phyloP scores from a whole-genome alignment of 768 basidiomycete genomes.

The Agaricus subrufescens region DNA sequence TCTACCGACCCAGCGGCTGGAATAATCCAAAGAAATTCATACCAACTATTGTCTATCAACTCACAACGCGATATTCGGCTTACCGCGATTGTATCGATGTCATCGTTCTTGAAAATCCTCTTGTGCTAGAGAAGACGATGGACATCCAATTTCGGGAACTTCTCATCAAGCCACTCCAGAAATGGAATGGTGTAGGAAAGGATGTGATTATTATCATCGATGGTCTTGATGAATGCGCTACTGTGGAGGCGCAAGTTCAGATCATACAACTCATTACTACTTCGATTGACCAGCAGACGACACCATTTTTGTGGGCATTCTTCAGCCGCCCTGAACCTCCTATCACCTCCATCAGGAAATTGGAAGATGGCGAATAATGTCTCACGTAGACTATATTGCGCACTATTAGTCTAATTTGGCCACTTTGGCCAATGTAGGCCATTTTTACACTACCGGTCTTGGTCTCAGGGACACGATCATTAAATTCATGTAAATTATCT shows the following conservation, averaged over 20 bases:
- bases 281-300: not conserved
- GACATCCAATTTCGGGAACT: conserved; percentile 12
- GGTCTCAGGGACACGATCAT: too few relatives aligned
- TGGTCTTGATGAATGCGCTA: conserved; percentile 10
- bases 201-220: conserved; percentile 6
- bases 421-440: too few relatives aligned
- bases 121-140: conserved; percentile 5
- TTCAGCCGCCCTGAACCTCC: not conserved
- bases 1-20: conserved; percentile 10
- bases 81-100: conserved; percentile 2
- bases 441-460: too few relatives aligned
- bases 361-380: too few relatives aligned
- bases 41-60: conserved; percentile 17
- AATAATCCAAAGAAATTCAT: conserved; percentile 10
- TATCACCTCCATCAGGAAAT: too few relatives aligned
- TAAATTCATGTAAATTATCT: too few relatives aligned
- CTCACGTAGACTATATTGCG: too few relatives aligned
- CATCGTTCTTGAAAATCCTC: conserved; percentile 4
- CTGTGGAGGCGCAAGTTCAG: not conserved
- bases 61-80: conserved; percentile 9
- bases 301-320: not conserved
- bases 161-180: conserved; percentile 10
- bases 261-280: not conserved
- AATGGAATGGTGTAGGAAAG: not conserved
- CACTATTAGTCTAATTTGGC: too few relatives aligned